A percentile compares a stretch with the other conserved stretches of the same genome.
phyloP scores from a whole-genome alignment of 495 filamentous ascomycete species.

The Coniosporium apollinis region DNA sequence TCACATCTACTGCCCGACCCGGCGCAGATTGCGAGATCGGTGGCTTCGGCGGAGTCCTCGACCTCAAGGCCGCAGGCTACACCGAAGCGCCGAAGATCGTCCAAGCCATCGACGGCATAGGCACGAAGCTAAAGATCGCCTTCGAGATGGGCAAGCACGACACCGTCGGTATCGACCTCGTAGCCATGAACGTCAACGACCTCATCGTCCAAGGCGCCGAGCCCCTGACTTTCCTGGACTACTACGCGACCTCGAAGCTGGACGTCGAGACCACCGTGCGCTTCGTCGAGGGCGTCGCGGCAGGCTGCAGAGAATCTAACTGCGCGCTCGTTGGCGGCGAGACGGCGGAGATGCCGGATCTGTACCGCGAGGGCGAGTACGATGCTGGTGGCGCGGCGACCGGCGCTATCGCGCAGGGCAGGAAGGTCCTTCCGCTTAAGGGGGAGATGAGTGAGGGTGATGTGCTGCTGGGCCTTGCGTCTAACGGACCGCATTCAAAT shows the following conservation, averaged over 20 bases:
- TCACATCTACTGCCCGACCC: conserved; percentile 59
- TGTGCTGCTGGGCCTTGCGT: conserved; percentile 65
- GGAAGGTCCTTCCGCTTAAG: conserved; percentile 54
- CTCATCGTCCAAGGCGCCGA: conserved; percentile 88
- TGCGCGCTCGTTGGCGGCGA: conserved; percentile 92
- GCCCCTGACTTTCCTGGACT: conserved; percentile 89
- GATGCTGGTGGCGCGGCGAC: conserved; percentile 79
- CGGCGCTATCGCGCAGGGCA: conserved; percentile 54
- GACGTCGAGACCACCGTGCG: conserved; percentile 55
- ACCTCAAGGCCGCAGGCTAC: conserved; percentile 63
- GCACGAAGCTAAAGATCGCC: conserved; percentile 91
- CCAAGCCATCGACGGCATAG: conserved; percentile 86
- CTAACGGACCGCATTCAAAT: conserved; percentile 80
- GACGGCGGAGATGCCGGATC: conserved; percentile 93
- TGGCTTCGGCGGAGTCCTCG: conserved; percentile 83
- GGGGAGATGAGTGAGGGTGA: conserved; percentile 64
- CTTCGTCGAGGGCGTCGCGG: conserved; percentile 76
- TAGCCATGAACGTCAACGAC: conserved; percentile 98
- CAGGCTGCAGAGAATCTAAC: conserved; percentile 62
- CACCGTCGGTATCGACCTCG: conserved; percentile 84
- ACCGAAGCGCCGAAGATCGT: conserved; percentile 59
- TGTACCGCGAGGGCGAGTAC: conserved; percentile 71
- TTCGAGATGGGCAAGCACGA: conserved; percentile 75
- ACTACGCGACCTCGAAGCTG: conserved; percentile 78
- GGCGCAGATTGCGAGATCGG: conserved; percentile 85